phyloP scores from a whole-genome alignment of 139 green algal species.

The Zygnema cylindricum region DNA sequence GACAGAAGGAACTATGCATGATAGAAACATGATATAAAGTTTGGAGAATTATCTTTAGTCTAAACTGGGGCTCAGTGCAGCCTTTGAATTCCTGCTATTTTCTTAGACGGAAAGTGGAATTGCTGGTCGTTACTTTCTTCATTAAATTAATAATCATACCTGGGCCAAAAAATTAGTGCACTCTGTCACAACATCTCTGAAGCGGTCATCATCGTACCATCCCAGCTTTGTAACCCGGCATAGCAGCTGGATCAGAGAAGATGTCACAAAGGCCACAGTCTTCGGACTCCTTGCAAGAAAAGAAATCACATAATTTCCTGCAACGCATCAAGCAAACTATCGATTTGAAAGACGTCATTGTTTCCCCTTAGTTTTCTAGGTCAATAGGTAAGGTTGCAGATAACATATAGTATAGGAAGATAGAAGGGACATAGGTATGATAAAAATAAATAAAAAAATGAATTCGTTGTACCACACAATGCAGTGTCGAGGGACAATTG shows the following conservation, averaged over 20 bases:
- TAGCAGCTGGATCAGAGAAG: conserved; percentile 84
- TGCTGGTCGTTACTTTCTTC: too few relatives aligned
- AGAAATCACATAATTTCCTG: conserved; percentile 62
- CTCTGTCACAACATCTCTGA: conserved; percentile 86
- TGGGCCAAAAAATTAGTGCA: conserved; percentile 75
- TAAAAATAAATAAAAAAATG: not conserved
- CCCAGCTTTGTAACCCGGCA: conserved; percentile 92
- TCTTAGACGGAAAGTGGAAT: too few relatives aligned
- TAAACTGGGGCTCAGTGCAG: too few relatives aligned
- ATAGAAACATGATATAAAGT: too few relatives aligned
- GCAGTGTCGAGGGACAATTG: not conserved
- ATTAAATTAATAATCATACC: conserved; percentile 47
- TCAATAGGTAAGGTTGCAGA: conserved; percentile 63
- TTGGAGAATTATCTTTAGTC: too few relatives aligned
- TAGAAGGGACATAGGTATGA: not conserved
- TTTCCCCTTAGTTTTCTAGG: conserved; percentile 75
- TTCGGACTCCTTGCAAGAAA: conserved; percentile 69
- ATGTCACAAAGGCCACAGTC: conserved; percentile 84
- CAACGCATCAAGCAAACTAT: too few relatives aligned
- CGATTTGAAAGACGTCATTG: conserved; percentile 64
- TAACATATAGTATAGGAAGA: conserved; percentile 42
- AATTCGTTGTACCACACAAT: too few relatives aligned
- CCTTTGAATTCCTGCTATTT: too few relatives aligned
- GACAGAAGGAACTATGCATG: too few relatives aligned
- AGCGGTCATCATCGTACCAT: conserved; percentile 90